Evolutionary conservation across 495 filamentous ascomycete species (phyloP).

Genomic region (Choiromyces venosus): DNA sequence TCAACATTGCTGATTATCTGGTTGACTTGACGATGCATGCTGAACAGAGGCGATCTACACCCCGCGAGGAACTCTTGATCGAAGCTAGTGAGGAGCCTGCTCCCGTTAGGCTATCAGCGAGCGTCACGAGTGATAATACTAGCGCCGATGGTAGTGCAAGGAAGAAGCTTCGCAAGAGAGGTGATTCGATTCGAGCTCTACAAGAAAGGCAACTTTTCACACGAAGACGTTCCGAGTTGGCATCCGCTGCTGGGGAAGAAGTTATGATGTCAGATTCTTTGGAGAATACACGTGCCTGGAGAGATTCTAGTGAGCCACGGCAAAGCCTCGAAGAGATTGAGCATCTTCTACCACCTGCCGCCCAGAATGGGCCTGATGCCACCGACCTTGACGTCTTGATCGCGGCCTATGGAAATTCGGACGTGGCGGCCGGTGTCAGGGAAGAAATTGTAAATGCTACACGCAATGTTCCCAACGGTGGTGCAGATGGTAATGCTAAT

Average conservation of each 20-base stretch:
- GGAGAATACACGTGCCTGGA: constrained; percentile 56
- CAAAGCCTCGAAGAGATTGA: constrained; percentile 61
- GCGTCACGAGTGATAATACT: constrained; percentile 7
- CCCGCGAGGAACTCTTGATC: constrained; percentile 22
- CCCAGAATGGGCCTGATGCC: constrained; percentile 50
- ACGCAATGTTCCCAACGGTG: constrained; percentile 63
- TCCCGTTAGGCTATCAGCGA: constrained; percentile 13
- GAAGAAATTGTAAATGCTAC: constrained; percentile 73
- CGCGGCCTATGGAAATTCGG: constrained; percentile 64
- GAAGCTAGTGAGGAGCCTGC: constrained; percentile 19
- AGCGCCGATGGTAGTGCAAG: constrained; percentile 8
- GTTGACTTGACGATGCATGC: constrained; percentile 98
- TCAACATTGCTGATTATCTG: constrained; percentile 97
- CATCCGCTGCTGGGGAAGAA: constrained; percentile 59
- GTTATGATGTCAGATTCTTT: constrained; percentile 54
- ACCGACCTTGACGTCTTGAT: constrained; percentile 83
- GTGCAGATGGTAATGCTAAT: constrained; percentile 55
- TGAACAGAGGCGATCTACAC: constrained; percentile 35
- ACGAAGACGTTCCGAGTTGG: constrained; percentile 55
- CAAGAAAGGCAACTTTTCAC: constrained; percentile 91
- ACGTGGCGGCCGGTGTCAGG: constrained; percentile 68
- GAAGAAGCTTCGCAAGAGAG: constrained; percentile 37
- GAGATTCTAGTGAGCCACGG: constrained; percentile 49
- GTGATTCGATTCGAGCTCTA: constrained; percentile 45
- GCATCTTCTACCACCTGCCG: constrained; percentile 69